These are phyloP conservation scores for Pseudisothecium myosuroides DNA, from an alignment of 225 moss, liverwort and hornwort genomes.

Conservation along the genomic window DNA sequence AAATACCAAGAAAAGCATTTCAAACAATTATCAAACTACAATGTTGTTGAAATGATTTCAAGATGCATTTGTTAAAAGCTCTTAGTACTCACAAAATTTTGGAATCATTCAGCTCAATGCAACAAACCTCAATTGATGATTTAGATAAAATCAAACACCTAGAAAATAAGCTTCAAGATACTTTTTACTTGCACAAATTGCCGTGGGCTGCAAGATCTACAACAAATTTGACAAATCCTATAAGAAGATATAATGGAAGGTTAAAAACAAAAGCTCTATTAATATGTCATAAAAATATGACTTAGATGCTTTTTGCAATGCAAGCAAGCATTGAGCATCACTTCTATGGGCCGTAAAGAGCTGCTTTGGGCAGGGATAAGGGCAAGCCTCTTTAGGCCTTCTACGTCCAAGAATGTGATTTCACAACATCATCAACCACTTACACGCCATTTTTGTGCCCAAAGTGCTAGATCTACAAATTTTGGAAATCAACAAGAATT, in stretches of 20 bases:
- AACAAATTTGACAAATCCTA: accelerated
- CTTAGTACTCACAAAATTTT: not conserved
- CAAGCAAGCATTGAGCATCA: not conserved
- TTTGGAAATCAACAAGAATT: not conserved
- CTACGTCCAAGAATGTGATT: not conserved
- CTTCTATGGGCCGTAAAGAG: constrained; percentile 31
- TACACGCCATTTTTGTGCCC: not conserved
- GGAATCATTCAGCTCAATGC: not conserved
- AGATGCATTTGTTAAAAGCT: not conserved
- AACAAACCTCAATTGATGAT: not conserved
- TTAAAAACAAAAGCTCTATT: too few relatives aligned
- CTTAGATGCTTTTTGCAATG: not conserved
- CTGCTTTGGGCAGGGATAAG: not conserved
- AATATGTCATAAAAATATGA: not conserved
- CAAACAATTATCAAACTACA: not conserved
- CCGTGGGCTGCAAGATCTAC: not conserved
- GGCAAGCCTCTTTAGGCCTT: not conserved
- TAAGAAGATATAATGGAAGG: not conserved
- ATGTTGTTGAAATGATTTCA: not conserved
- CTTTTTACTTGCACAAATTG: not conserved
- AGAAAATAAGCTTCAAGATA: not conserved
- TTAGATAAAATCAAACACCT: too few relatives aligned
- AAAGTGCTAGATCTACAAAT: not conserved
- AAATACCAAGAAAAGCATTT: not conserved
- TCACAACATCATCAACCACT: not conserved